Conservation (phyloP, 2,329 filamentous ascomycete genomes). For the Botryotinia calthae region DNA sequence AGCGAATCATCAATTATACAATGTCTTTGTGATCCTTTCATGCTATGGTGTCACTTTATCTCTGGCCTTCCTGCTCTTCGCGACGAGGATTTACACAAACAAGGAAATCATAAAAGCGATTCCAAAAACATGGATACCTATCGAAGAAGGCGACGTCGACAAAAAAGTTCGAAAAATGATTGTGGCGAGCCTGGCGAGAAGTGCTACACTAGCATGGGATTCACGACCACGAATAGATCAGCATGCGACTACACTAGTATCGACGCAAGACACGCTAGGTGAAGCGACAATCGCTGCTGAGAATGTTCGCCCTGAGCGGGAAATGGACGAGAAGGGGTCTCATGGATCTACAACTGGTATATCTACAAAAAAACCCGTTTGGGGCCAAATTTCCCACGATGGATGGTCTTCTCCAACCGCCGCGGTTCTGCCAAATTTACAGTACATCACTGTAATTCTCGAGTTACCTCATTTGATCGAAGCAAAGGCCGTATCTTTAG, state of each 20-base stretch:
- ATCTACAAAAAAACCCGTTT: slow-evolving; percentile 45
- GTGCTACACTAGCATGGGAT: slow-evolving; percentile 78
- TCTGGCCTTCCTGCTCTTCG: slow-evolving; percentile 73
- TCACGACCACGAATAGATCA: slow-evolving; percentile 62
- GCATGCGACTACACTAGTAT: slow-evolving; percentile 33
- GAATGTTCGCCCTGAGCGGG: slow-evolving; percentile 18
- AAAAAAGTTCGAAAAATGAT: slow-evolving; percentile 75
- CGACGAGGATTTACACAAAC: slow-evolving; percentile 81
- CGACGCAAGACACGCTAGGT: slow-evolving; percentile 35
- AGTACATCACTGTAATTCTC: slow-evolving; percentile 75
- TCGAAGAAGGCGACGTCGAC: slow-evolving; percentile 80
- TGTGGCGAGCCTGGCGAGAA: slow-evolving; percentile 66
- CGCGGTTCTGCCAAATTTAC: slow-evolving; percentile 72
- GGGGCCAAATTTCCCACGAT: slow-evolving; percentile 81
- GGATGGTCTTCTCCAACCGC: slow-evolving; percentile 85
- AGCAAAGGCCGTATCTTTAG: slow-evolving; percentile 85
- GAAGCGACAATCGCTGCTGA: slow-evolving; percentile 25
- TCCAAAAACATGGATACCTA: slow-evolving; percentile 80
- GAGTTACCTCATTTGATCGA: slow-evolving; percentile 90
- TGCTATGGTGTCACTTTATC: slow-evolving; percentile 71
- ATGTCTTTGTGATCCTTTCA: slow-evolving; percentile 78
- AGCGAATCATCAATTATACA: slow-evolving; percentile 63
- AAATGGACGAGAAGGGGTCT: slow-evolving; percentile 18
- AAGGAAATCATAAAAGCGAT: slow-evolving; percentile 76
- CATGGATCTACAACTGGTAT: slow-evolving; percentile 30